These are phyloP conservation scores for Xylariaceae sp. DNA, from an alignment of 2,329 filamentous ascomycete genomes.

Conservation along the genomic window DNA sequence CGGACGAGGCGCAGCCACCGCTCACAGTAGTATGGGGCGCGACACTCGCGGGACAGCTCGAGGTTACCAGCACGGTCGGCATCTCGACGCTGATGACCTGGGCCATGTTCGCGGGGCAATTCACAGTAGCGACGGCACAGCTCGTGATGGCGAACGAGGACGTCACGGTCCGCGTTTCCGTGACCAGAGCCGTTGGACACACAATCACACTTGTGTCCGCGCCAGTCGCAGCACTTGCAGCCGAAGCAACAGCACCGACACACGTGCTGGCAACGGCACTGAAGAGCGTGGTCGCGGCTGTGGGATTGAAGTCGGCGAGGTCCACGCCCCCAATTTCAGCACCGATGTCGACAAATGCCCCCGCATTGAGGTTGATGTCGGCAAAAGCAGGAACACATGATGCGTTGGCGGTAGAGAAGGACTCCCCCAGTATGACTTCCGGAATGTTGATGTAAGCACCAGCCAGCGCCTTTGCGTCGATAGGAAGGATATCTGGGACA, in stretches of 20 bases:
- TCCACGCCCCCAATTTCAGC: constrained; percentile 17
- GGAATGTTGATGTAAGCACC: constrained; percentile 24
- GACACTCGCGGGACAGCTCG: not conserved
- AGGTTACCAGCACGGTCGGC: constrained; percentile 11
- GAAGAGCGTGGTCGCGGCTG: constrained; percentile 22
- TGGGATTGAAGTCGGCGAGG: constrained; percentile 19
- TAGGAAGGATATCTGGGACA: constrained; percentile 12
- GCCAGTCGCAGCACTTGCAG: constrained; percentile 1
- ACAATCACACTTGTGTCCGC: constrained; percentile 4
- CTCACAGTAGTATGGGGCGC: constrained; percentile 1
- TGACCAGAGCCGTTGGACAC: constrained; percentile 8
- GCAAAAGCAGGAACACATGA: constrained; percentile 17
- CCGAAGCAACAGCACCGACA: constrained; percentile 7
- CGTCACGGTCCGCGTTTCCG: constrained; percentile 8
- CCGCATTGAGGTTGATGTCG: constrained; percentile 27
- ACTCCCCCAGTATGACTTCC: constrained; percentile 11
- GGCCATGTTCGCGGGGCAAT: constrained; percentile 22
- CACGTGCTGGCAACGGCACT: constrained; percentile 20
- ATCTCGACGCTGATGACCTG: constrained; percentile 19
- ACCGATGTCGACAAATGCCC: constrained; percentile 23
- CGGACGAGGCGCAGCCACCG: not conserved
- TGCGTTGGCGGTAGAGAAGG: not conserved
- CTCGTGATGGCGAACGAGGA: constrained; percentile 18
- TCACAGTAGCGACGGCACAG: constrained; percentile 16
- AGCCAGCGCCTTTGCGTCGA: constrained; percentile 19